Conservation (phyloP, 805 yeast genomes). For the Metschnikowia colocasiae region DNA sequence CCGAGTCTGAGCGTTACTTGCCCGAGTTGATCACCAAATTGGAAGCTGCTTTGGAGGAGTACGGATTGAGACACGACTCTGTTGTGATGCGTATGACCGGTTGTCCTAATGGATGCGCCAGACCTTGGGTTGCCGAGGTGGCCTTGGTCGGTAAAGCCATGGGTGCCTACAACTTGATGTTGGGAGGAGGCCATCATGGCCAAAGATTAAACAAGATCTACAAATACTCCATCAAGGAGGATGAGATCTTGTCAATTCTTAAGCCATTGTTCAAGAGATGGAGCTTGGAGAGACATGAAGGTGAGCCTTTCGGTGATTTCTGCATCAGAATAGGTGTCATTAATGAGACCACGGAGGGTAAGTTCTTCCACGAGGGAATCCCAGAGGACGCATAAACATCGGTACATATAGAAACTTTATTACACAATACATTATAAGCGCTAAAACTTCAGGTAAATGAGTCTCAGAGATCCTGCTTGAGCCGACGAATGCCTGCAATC, state of each 20-base stretch:
- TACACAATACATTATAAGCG: neutral
- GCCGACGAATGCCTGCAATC: conserved; percentile 15
- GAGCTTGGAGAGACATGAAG: conserved; percentile 86
- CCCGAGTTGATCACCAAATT: conserved; percentile 79
- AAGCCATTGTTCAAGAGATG: conserved; percentile 89
- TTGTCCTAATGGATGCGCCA: conserved; percentile 97
- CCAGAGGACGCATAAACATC: conserved; percentile 60
- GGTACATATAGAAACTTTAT: neutral
- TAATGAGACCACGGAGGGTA: conserved; percentile 85
- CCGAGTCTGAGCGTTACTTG: conserved; percentile 90
- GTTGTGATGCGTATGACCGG: conserved; percentile 98
- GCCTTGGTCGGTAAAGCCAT: conserved; percentile 94
- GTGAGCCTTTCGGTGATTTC: conserved; percentile 95
- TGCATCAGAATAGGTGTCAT: conserved; percentile 83
- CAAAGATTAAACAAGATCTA: conserved; percentile 87
- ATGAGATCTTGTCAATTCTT: conserved; percentile 72
- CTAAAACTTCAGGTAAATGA: neutral
- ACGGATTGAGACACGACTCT: conserved; percentile 90
- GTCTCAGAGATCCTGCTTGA: neutral
- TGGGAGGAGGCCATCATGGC: conserved; percentile 96
- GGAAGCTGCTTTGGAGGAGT: conserved; percentile 84
- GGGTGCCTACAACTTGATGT: conserved; percentile 88
- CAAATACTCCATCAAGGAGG: conserved; percentile 85
- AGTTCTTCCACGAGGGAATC: conserved; percentile 90
- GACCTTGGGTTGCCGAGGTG: conserved; percentile 97